Base-by-base conservation (phyloP, 2,329 filamentous ascomycete species). In the Aureobasidium sp. region DNA sequence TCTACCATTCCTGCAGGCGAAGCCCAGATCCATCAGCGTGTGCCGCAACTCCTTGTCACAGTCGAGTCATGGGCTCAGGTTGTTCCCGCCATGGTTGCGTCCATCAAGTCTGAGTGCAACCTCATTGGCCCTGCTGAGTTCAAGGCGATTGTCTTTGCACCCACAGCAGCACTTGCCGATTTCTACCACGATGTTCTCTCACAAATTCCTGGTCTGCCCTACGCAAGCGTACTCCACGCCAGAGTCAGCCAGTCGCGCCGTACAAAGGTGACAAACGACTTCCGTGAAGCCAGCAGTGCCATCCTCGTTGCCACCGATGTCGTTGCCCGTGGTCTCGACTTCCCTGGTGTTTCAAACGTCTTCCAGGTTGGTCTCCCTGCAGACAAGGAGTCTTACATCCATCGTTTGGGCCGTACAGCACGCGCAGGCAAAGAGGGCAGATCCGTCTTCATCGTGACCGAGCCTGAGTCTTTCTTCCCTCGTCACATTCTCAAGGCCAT, bases 291-390 rank as follows among this genome's bases (percentile, higher is more conserved):
- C 21, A 68, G 73, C 1, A 72, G 74, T 16, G 81, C 80, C 30
- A 77, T 83, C 58, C 70, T 82, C 65, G 79, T 83, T 60, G 80
- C 81, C 27, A 79, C 78, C 67, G 81, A 96, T 70, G 92, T 94
- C 25, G 88, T 97, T 21, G 92, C 91, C n/a, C 85, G 93, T 68
- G 93, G 93, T 61, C 95, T 97, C 70, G 94, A 99, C 75, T 97
- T 99, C 45, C 85, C 97, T 70, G 97, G 97, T 76, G 97, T 97
- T 72, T 92, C 97, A 72, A 85, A 97, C 84, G 49, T 89, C 85
- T 21, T 89, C 88, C 62, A 95, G 89, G 73, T 96, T 89, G 44
- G 80, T 37, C 68, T 82, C 6, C 81, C 81, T 0, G 76, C 76
- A 2, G 77, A 75, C 51, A 74, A 74, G 16, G 81, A 82, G 59